Evolutionary conservation across 176 grass and related monocot species (phyloP).

Genomic region (Melocanna baccifera): DNA sequence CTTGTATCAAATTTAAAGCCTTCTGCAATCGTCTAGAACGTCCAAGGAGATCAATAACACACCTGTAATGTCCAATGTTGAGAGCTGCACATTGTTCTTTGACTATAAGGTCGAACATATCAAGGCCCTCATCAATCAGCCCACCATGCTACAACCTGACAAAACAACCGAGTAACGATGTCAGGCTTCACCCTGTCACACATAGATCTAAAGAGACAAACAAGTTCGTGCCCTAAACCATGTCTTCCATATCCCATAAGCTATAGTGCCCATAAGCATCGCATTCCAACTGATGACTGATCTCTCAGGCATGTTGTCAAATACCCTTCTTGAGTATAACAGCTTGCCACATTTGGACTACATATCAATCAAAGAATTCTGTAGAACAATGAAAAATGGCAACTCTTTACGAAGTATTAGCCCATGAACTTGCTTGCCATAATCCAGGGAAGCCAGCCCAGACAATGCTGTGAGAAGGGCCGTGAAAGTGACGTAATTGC

Average conservation of each 20-base stretch:
- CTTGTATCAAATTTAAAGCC: conserved; percentile 43
- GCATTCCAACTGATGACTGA: conserved; percentile 74
- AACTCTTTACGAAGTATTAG: conserved; percentile 53
- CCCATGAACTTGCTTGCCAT: conserved; percentile 69
- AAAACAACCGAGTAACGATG: conserved; percentile 62
- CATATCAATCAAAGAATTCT: conserved; percentile 85
- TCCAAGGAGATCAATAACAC: conserved; percentile 78
- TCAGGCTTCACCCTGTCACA: conserved; percentile 50
- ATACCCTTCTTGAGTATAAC: conserved; percentile 57
- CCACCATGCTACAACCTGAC: conserved; percentile 67
- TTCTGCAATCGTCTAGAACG: conserved; percentile 57
- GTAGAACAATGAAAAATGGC: conserved; percentile 56
- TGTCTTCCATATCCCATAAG: conserved; percentile 70
- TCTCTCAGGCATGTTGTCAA: conserved; percentile 62
- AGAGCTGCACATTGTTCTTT: conserved; percentile 51
- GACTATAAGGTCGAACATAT: conserved; percentile 52
- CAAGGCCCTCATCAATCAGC: conserved; percentile 60
- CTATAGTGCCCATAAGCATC: conserved; percentile 59
- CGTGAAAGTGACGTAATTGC: conserved; percentile 68
- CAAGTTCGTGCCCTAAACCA: conserved; percentile 57
- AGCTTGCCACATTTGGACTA: conserved; percentile 71
- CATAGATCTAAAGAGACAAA: conserved; percentile 59
- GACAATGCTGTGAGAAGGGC: conserved; percentile 63
- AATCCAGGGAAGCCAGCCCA: conserved; percentile 62
- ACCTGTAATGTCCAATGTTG: conserved; percentile 58